These are phyloP conservation scores for Hypoxylon rubiginosum DNA, from an alignment of 2,329 filamentous ascomycete species.

Conservation along the genomic window DNA sequence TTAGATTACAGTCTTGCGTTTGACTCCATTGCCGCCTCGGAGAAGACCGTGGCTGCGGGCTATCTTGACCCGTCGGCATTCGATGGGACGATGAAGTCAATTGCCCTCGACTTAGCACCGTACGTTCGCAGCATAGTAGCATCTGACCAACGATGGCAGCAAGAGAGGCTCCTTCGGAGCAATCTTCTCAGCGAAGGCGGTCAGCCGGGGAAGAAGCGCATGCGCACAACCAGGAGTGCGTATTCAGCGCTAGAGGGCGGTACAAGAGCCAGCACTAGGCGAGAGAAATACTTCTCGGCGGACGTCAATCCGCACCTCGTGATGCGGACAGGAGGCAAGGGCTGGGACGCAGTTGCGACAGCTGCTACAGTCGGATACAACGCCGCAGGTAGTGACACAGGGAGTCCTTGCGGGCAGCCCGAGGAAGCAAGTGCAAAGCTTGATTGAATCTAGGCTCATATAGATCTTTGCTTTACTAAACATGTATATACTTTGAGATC, in stretches of 20 bases:
- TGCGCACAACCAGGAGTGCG: slow-evolving; percentile 79
- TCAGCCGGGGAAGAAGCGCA: slow-evolving; percentile 65
- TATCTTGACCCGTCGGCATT: slow-evolving; percentile 79
- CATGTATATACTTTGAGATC: slow-evolving; percentile 22
- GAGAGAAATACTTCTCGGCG: slow-evolving; percentile 79
- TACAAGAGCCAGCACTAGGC: slow-evolving; percentile 73
- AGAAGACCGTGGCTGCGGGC: slow-evolving; percentile 57
- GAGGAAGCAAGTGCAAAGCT: slow-evolving; percentile 5
- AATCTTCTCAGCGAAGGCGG: slow-evolving; percentile 73
- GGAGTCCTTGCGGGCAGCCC: slow-evolving; percentile 12
- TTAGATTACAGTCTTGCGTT: slow-evolving; percentile 71
- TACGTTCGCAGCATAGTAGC: slow-evolving; percentile 89
- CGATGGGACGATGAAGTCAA: slow-evolving; percentile 75
- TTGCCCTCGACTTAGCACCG: slow-evolving; percentile 85
- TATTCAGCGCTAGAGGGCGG: slow-evolving; percentile 84
- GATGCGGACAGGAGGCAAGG: slow-evolving; percentile 71
- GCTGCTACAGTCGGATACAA: slow-evolving; percentile 1
- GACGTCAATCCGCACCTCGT: slow-evolving; percentile 72
- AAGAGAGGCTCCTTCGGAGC: slow-evolving; percentile 73
- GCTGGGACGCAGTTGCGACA: slow-evolving; percentile 53
- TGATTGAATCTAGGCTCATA: slow-evolving; percentile 8
- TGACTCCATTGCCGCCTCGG: slow-evolving; percentile 69
- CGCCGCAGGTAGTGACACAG: background rate
- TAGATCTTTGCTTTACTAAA: slow-evolving; percentile 6
- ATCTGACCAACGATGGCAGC: slow-evolving; percentile 79